These are phyloP conservation scores for Hermanozyma aechmeae DNA, from an alignment of 805 yeast species.

Conservation along the genomic window DNA sequence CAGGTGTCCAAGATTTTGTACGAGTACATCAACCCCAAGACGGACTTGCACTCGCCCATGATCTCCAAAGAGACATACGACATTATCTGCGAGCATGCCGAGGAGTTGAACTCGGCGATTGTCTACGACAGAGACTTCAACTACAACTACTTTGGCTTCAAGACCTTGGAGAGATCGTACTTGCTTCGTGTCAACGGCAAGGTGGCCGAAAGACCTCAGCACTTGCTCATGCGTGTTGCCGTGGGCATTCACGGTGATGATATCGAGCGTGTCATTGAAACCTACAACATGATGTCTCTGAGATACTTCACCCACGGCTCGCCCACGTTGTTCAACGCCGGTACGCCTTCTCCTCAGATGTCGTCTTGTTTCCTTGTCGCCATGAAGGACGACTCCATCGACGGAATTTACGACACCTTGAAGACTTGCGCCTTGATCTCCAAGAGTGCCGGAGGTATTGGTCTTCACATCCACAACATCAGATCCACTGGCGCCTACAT, in stretches of 20 bases:
- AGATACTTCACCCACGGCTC: constrained; percentile 53
- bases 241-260: constrained; percentile 52
- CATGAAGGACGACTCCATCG: constrained; percentile 56
- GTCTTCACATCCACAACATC: constrained; percentile 52
- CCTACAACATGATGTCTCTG: constrained; percentile 52
- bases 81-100: constrained; percentile 27
- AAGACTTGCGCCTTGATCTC: constrained; percentile 55
- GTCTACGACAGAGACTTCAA: constrained; percentile 42
- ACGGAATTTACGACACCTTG: constrained; percentile 53
- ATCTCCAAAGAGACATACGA: constrained; percentile 32
- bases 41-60: constrained; percentile 44
- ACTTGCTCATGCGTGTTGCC: constrained; percentile 53
- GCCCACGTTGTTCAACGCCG: constrained; percentile 54
- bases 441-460: constrained; percentile 57
- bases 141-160: constrained; percentile 53
- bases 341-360: constrained; percentile 53
- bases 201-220: constrained; percentile 56
- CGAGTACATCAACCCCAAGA: constrained; percentile 74
- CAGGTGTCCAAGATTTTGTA: constrained; percentile 67
- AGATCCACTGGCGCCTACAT: constrained; percentile 52
- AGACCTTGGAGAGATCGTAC: constrained; percentile 52
- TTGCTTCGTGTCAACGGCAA: constrained; percentile 44
- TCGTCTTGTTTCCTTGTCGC: constrained; percentile 57
- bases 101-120: constrained; percentile 36
- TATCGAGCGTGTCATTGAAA: constrained; percentile 42